These are phyloP conservation scores for Ganoderma lingzhi DNA, from an alignment of 1,284 basidiomycete genomes.

Conservation along the genomic window DNA sequence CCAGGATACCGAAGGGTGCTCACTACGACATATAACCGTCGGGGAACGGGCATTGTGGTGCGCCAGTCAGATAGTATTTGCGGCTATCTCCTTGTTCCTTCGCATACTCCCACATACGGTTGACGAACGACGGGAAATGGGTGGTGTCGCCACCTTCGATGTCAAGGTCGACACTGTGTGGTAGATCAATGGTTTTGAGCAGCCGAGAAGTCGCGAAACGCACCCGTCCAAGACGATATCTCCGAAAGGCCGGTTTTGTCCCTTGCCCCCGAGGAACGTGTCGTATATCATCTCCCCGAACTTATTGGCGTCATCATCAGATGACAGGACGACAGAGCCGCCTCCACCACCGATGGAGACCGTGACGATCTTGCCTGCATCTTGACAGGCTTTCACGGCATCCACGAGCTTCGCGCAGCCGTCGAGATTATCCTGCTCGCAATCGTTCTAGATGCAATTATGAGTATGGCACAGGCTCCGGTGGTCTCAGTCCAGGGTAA, in stretches of 20 bases:
- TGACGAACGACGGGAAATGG: slow-evolving; percentile 62
- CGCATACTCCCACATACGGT: slow-evolving; percentile 54
- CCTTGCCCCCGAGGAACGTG: slow-evolving; percentile 67
- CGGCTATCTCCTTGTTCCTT: slow-evolving; percentile 54
- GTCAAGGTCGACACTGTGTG: slow-evolving; percentile 62
- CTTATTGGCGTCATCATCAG: slow-evolving; percentile 55
- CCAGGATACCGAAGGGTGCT: background rate
- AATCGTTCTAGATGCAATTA: background rate
- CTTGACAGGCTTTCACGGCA: slow-evolving; percentile 67
- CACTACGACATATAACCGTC: slow-evolving; percentile 59
- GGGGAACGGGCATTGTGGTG: slow-evolving; percentile 74
- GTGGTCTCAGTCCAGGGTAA: slow-evolving; percentile 44
- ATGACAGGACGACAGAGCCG: slow-evolving; percentile 57
- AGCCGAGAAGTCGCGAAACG: slow-evolving; percentile 21
- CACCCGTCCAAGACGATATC: slow-evolving; percentile 70
- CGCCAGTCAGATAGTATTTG: slow-evolving; percentile 69
- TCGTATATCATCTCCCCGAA: slow-evolving; percentile 72
- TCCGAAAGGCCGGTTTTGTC: slow-evolving; percentile 66
- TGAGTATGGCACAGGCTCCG: background rate
- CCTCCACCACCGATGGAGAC: slow-evolving; percentile 69
- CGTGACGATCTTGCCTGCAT: slow-evolving; percentile 71
- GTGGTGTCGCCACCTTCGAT: slow-evolving; percentile 65
- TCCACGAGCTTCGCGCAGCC: slow-evolving; percentile 44
- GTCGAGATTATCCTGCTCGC: background rate
- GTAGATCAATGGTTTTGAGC: background rate